These are phyloP conservation scores for Boletus vermiculosoides DNA, from an alignment of 768 basidiomycete genomes.

Conservation along the genomic window DNA sequence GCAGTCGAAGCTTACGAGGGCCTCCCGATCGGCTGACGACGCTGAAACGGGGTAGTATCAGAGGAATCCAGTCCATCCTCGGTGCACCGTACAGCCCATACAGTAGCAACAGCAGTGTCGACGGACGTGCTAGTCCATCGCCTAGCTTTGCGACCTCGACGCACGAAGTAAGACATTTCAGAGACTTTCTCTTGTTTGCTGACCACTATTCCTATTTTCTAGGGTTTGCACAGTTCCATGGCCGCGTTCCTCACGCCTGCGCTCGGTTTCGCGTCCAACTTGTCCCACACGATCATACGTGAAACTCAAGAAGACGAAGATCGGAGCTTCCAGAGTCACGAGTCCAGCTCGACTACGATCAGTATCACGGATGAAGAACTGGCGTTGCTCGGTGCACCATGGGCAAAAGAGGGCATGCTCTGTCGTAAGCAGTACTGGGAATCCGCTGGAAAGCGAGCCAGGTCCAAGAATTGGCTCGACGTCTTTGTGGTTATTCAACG, in stretches of 20 bases:
- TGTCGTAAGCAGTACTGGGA: conserved; percentile 96
- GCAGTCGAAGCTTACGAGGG: conserved; percentile 71
- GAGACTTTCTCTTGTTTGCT: conserved; percentile 2
- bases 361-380: conserved; percentile 95
- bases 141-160: conserved; percentile 89
- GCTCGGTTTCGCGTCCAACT: conserved; percentile 94
- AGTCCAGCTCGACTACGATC: conserved; percentile 66
- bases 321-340: conserved; percentile 63
- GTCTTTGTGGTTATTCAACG: conserved; percentile 95
- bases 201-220: conserved; percentile 5
- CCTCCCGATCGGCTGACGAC: conserved; percentile 70
- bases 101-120: conserved; percentile 78
- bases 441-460: conserved; percentile 74
- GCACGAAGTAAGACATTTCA: conserved; percentile 57
- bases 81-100: conserved; percentile 74
- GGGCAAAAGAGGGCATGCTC: conserved; percentile 98
- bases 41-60: conserved; percentile 88
- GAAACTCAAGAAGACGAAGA: conserved; percentile 90
- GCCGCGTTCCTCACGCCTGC: conserved; percentile 76
- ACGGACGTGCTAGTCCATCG: conserved; percentile 91
- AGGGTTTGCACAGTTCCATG: conserved; percentile 63
- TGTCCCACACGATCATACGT: conserved; percentile 94
- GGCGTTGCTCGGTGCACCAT: conserved; percentile 91
- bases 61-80: conserved; percentile 81
- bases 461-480: conserved; percentile 89